Base-by-base conservation (phyloP, 352 stramenopile species). In the Phytophthora uliginosa region DNA sequence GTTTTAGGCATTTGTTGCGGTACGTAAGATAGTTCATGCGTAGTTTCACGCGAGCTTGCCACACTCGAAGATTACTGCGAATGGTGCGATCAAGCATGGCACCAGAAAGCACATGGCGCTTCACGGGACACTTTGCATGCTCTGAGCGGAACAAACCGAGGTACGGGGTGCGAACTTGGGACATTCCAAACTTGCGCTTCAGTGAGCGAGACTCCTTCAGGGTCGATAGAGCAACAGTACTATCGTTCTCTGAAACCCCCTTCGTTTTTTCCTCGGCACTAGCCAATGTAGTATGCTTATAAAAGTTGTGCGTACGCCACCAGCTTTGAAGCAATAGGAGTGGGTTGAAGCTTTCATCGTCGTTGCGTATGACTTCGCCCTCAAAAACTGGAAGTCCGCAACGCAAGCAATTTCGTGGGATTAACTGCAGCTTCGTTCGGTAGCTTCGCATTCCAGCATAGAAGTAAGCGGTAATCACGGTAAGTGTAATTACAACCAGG, bases 11-110 rank as follows among this genome's bases (percentile, higher is more conserved):
- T 47, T 91, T 93, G 76, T 92, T 91, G 15, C 85, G 83, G 73
- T 94, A 94, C 42, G 87, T 91, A 24, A 92, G 73, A 61, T 93
- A 93, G 75, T 94, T 94, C 87, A 94, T 94, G 33, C 87, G 87
- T 22, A 94, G 71, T 62, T 94, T 94, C 6, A 93, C 82, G 4
- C 87, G 76, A 5, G 87, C 87, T 60, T 94, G 87, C 87, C 87
- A 94, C 17, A 94, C 87, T 6, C 87, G 84, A 17, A 94, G 57
- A 42, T 94, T 94, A 54, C 81, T 86, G 8, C 87, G 84, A 40
- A 94, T 83, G 7, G 84, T 92, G 7, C 87, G 84, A 56, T 91
- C 83, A 12, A 91, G 78, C 9, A 92, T 84, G 33, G 36, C 69
- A 10, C 84, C 85, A 7, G 61, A 81, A 0, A 94, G 75, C 7